Conservation (phyloP, 345 rosid species). For the Combretum micranthum region DNA sequence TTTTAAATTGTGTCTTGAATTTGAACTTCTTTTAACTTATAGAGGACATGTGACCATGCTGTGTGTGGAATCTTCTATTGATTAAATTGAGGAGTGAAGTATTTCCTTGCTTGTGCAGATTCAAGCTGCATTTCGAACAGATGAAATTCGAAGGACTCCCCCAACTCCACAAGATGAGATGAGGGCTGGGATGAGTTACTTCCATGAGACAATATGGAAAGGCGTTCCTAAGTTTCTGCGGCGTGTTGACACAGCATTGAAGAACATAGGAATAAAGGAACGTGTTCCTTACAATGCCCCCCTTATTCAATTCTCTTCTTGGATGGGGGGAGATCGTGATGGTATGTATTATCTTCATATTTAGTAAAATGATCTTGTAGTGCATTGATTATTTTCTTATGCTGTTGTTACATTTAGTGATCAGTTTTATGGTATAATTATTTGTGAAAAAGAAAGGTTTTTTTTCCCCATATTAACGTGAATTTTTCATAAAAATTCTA, state of each 20-base stretch:
- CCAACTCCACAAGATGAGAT: constrained; percentile 99
- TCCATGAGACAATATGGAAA: constrained; percentile 99
- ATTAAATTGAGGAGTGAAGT: neutral
- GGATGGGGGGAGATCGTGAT: constrained; percentile 99
- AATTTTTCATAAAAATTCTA: too few relatives aligned
- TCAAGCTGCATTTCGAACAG: constrained; percentile 99
- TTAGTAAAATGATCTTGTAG: neutral
- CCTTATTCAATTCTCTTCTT: constrained; percentile 92
- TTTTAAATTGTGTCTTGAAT: too few relatives aligned
- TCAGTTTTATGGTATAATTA: too few relatives aligned
- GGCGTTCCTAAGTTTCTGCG: constrained; percentile 97
- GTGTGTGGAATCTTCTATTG: neutral
- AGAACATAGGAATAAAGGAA: constrained; percentile 87
- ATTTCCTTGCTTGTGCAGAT: constrained; percentile 33
- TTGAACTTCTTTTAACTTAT: too few relatives aligned
- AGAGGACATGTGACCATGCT: too few relatives aligned
- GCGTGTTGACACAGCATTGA: constrained; percentile 90
- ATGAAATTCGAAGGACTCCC: constrained; percentile 92
- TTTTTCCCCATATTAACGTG: too few relatives aligned
- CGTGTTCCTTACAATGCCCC: constrained; percentile 98
- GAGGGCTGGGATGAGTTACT: constrained; percentile 99
- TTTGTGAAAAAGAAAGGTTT: too few relatives aligned
- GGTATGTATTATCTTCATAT: constrained; percentile 35
- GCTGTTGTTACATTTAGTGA: neutral
- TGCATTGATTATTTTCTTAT: neutral